Conservation (phyloP, 805 yeast species). For the Teunomyces barrocoloradensis region DNA sequence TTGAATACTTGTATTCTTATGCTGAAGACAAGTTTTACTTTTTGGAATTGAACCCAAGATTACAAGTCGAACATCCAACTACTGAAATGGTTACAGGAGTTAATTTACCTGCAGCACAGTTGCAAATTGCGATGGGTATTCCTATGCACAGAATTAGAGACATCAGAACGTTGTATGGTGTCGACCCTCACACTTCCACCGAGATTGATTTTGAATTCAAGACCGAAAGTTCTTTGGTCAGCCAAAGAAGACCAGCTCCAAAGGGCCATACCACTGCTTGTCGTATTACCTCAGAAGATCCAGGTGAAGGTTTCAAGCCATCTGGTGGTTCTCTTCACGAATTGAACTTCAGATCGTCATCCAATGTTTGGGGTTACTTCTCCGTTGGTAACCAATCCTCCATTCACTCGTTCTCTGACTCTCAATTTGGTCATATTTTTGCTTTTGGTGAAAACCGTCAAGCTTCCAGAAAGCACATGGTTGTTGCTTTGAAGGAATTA, state of each 20-base stretch:
- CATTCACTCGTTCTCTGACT: slow-evolving; percentile 95
- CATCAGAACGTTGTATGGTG: slow-evolving; percentile 89
- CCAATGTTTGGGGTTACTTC: slow-evolving; percentile 99
- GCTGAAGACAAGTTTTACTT: slow-evolving; percentile 94
- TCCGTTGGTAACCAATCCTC: slow-evolving; percentile 95
- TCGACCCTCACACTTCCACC: slow-evolving; percentile 89
- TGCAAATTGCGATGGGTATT: slow-evolving; percentile 99
- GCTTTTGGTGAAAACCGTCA: slow-evolving; percentile 99
- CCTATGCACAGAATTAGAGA: slow-evolving; percentile 94
- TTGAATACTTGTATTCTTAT: slow-evolving; percentile 93
- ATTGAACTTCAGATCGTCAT: slow-evolving; percentile 92
- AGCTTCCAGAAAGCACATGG: slow-evolving; percentile 98
- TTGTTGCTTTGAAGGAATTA: slow-evolving; percentile 94
- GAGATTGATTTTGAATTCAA: slow-evolving; percentile 89
- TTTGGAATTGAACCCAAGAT: slow-evolving; percentile 94
- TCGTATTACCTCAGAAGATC: slow-evolving; percentile 98
- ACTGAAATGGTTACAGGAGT: slow-evolving; percentile 99
- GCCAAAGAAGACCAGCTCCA: slow-evolving; percentile 91
- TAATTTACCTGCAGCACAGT: slow-evolving; percentile 96
- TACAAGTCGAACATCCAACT: slow-evolving; percentile 99
- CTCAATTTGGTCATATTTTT: slow-evolving; percentile 98
- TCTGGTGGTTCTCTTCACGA: slow-evolving; percentile 96
- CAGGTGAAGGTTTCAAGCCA: slow-evolving; percentile 99
- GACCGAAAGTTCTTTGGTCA: slow-evolving; percentile 62
- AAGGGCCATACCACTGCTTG: slow-evolving; percentile 99